Percentiles rank a stretch among this genome's conserved stretches.
These are phyloP conservation scores for Noccaea caerulescens DNA, from an alignment of 345 rosid genomes.

Conservation along the genomic window DNA sequence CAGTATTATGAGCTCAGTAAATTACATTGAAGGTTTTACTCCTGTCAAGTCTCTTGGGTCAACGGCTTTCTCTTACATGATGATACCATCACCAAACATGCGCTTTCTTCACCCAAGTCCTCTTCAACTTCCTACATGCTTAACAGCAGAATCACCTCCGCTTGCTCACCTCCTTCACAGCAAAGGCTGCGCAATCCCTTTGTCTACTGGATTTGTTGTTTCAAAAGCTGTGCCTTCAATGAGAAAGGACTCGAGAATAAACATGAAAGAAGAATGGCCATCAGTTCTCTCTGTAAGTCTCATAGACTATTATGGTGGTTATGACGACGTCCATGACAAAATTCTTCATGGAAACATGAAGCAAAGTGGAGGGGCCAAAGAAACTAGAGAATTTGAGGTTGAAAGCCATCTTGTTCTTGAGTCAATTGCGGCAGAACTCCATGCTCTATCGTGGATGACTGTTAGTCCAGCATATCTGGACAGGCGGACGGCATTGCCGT, in stretches of 20 bases:
- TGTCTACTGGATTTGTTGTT: conserved; percentile 88
- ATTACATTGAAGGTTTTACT: conserved; percentile 86
- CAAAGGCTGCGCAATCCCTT: conserved; percentile 85
- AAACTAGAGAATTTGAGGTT: conserved; percentile 73
- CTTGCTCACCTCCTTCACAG: conserved; percentile 99
- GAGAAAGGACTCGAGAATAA: conserved; percentile 73
- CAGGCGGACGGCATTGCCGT: conserved; percentile 85
- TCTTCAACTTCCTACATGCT: conserved; percentile 91
- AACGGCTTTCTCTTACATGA: conserved; percentile 73
- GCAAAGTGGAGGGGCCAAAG: conserved; percentile 70
- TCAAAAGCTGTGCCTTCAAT: conserved; percentile 89
- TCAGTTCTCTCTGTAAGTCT: conserved; percentile 85
- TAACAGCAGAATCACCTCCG: conserved; percentile 98
- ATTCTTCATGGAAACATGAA: conserved; percentile 54
- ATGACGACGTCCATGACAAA: conserved; percentile 57
- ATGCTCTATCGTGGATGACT: conserved; percentile 98
- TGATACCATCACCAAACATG: conserved; percentile 96
- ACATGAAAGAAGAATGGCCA: conserved; percentile 92
- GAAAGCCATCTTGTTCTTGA: conserved; percentile 81
- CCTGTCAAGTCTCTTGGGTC: conserved; percentile 95
- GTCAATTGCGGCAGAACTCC: conserved; percentile 89
- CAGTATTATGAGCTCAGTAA: conserved; percentile 51
- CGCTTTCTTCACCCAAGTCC: conserved; percentile 92
- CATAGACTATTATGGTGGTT: conserved; percentile 83
- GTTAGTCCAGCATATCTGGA: conserved; percentile 88